Conservation (phyloP, 2,329 filamentous ascomycete species). For the Aspergillus ruber region DNA sequence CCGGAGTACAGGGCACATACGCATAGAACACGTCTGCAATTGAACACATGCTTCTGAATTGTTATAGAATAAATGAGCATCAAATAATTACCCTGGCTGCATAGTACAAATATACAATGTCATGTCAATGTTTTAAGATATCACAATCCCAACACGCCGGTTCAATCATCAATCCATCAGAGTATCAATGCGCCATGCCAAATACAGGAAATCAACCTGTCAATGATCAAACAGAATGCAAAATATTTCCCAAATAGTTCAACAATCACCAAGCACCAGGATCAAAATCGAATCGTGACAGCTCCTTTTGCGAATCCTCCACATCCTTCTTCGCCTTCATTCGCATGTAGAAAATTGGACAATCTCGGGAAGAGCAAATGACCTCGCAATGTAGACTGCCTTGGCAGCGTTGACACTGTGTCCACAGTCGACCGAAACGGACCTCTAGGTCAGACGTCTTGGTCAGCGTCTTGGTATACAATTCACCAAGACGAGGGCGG, state of each 20-base stretch:
- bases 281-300: constrained; percentile 83
- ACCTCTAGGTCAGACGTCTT: constrained; percentile 91
- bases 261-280: constrained; percentile 58
- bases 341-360: constrained; percentile 98
- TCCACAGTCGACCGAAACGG: constrained; percentile 88
- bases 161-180: neutral
- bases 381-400: constrained; percentile 98
- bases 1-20: neutral
- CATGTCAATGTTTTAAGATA: neutral
- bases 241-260: constrained; percentile 1
- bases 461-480: constrained; percentile 85
- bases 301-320: constrained; percentile 86
- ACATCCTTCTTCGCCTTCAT: constrained; percentile 99
- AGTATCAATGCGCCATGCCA: neutral
- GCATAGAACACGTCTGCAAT: neutral
- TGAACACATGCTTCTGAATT: neutral
- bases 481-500: constrained; percentile 74
- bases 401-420: constrained; percentile 95
- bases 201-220: neutral
- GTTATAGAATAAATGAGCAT: too few species aligned
- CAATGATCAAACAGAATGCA: neutral
- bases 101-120: neutral
- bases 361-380: constrained; percentile 93
- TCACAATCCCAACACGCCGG: neutral
- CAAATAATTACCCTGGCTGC: neutral